phyloP scores from a whole-genome alignment of 495 filamentous ascomycete genomes.

The Cercophora scortea region DNA sequence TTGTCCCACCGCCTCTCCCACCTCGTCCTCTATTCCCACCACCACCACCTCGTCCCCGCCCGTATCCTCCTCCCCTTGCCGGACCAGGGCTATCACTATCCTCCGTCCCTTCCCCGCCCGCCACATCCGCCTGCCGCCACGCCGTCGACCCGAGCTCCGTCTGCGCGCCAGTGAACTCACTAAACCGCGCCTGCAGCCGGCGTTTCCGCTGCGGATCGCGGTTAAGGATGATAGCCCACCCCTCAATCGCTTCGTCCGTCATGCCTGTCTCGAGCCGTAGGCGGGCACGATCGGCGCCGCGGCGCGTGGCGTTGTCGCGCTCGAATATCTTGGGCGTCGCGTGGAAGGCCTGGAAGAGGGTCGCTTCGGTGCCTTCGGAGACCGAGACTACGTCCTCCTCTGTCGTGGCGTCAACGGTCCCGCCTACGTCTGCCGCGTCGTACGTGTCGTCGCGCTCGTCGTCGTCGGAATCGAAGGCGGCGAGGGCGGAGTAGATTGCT shows the following conservation, averaged over 20 bases:
- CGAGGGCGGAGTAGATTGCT: slow-evolving; percentile 83
- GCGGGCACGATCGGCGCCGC: slow-evolving; percentile 49
- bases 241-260: slow-evolving; percentile 92
- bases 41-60: slow-evolving; percentile 33
- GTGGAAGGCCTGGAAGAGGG: slow-evolving; percentile 62
- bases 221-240: slow-evolving; percentile 79
- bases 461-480: slow-evolving; percentile 87
- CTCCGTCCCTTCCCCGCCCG: slow-evolving; percentile 30
- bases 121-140: slow-evolving; percentile 44
- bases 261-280: slow-evolving; percentile 73
- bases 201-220: slow-evolving; percentile 60
- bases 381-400: slow-evolving; percentile 28
- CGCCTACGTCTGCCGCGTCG: slow-evolving; percentile 83
- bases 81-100: slow-evolving; percentile 24
- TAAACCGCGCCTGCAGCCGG: slow-evolving; percentile 58
- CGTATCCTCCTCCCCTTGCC: slow-evolving; percentile 20
- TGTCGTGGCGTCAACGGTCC: slow-evolving; percentile 58
- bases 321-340: slow-evolving; percentile 54
- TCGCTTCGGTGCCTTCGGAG: slow-evolving; percentile 38
- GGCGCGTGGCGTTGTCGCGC: slow-evolving; percentile 59
- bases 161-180: slow-evolving; percentile 53
- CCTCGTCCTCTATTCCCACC: slow-evolving; percentile 36
- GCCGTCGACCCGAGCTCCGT: slow-evolving; percentile 51
- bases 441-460: slow-evolving; percentile 98
- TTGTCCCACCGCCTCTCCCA: slow-evolving; percentile 42